These are phyloP conservation scores for Entonaema liquescens DNA, from an alignment of 495 filamentous ascomycete species.

Conservation along the genomic window DNA sequence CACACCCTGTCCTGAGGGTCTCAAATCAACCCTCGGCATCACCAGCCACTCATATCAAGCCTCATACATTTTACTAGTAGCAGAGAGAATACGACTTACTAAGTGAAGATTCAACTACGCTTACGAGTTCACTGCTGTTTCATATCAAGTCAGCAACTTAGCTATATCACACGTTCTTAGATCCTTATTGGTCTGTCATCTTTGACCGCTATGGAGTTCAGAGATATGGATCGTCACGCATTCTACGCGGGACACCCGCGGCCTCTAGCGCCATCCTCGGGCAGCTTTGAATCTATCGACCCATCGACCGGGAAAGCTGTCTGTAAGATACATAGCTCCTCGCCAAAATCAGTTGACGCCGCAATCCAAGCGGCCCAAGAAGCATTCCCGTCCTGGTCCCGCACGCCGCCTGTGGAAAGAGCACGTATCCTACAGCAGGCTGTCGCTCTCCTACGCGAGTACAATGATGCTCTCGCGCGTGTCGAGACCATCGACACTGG, in stretches of 20 bases:
- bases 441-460: slow-evolving; percentile 68
- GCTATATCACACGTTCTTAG: not conserved
- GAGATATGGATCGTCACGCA: slow-evolving; percentile 64
- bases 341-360: slow-evolving; percentile 68
- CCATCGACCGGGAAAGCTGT: slow-evolving; percentile 71
- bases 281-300: slow-evolving; percentile 71
- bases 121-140: not conserved
- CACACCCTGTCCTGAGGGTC: not conserved
- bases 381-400: slow-evolving; percentile 74
- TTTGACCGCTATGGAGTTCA: slow-evolving; percentile 52
- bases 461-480: slow-evolving; percentile 74
- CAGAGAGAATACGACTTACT: not conserved
- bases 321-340: slow-evolving; percentile 70
- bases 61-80: slow-evolving; percentile 2
- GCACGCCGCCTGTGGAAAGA: slow-evolving; percentile 68
- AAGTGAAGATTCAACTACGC: not conserved
- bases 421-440: slow-evolving; percentile 76
- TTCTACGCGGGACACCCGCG: slow-evolving; percentile 74
- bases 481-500: slow-evolving; percentile 78
- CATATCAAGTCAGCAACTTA: not conserved
- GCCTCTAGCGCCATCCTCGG: slow-evolving; percentile 61
- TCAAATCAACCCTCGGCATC: not conserved
- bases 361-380: slow-evolving; percentile 68
- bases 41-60: slow-evolving; percentile 4
- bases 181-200: not conserved